Percentiles rank a stretch among this genome's conserved stretches.
phyloP scores from a whole-genome alignment of 2,329 filamentous ascomycete species.

The Beauveria sp. region DNA sequence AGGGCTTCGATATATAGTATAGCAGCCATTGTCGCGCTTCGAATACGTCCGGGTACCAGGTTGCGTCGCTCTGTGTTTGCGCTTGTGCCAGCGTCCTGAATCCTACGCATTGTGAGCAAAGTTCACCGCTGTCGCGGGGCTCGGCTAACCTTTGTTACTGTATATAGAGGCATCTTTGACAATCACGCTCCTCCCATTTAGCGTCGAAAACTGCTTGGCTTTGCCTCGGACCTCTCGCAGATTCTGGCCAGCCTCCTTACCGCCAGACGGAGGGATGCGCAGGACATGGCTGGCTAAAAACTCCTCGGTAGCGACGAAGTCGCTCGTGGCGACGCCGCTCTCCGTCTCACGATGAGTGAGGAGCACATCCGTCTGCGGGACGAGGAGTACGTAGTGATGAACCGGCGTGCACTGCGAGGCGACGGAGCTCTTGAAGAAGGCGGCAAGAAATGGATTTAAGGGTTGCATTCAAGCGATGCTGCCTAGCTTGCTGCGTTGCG shows the following conservation, averaged over 20 bases:
- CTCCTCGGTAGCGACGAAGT: conserved; percentile 83
- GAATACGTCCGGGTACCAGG: conserved; percentile 84
- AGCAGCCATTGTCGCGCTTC: conserved; percentile 92
- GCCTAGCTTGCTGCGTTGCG: conserved; percentile 1
- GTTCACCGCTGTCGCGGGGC: neutral
- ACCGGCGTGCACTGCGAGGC: conserved; percentile 84
- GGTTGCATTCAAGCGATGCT: conserved; percentile 67
- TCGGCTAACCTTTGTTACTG: conserved; percentile 77
- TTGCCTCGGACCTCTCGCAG: conserved; percentile 84
- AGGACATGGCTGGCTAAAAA: conserved; percentile 96
- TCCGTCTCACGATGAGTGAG: conserved; percentile 83
- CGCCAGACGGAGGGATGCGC: conserved; percentile 59
- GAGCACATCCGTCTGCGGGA: conserved; percentile 87
- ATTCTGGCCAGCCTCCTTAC: conserved; percentile 51
- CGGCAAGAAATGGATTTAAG: conserved; percentile 95
- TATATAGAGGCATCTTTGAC: conserved; percentile 90
- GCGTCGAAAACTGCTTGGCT: conserved; percentile 85
- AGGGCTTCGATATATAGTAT: conserved; percentile 87
- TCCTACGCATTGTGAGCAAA: conserved; percentile 40
- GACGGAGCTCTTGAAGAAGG: conserved; percentile 96
- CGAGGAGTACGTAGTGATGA: conserved; percentile 87
- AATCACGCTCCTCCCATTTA: conserved; percentile 88
- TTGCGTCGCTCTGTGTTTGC: conserved; percentile 71
- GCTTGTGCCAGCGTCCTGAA: conserved; percentile 90
- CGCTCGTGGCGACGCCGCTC: conserved; percentile 65